These are phyloP conservation scores for Phytopythium cucurbitacearum DNA, from an alignment of 352 stramenopile species.

Conservation along the genomic window DNA sequence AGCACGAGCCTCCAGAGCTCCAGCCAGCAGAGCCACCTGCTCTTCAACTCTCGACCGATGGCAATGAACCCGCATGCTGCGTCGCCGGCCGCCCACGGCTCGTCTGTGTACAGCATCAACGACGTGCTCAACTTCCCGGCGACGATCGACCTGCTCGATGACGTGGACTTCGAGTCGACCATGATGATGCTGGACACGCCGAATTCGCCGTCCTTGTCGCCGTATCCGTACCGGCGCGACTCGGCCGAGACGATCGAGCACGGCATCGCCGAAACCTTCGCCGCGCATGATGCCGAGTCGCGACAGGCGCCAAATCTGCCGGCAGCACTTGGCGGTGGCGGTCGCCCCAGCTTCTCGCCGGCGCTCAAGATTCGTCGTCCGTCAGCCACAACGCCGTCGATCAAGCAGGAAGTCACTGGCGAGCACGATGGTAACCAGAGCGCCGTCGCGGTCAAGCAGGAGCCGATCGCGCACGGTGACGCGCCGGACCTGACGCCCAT, in stretches of 20 bases:
- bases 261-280: conserved; percentile 44
- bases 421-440: neutral
- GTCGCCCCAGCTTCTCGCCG: conserved; percentile 21
- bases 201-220: conserved; percentile 4
- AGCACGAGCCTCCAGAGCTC: too few relatives aligned
- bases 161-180: conserved; percentile 61
- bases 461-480: conserved; percentile 6
- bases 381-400: neutral
- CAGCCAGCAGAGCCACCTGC: too few relatives aligned
- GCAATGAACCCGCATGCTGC: neutral
- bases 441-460: conserved; percentile 36
- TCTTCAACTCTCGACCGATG: too few relatives aligned
- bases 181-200: conserved; percentile 58
- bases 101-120: conserved; percentile 27
- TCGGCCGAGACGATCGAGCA: conserved; percentile 40
- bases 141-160: conserved; percentile 45
- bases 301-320: conserved; percentile 5
- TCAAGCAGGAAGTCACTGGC: neutral
- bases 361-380: conserved; percentile 23
- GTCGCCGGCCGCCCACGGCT: neutral
- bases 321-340: conserved; percentile 2
- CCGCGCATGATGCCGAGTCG: conserved; percentile 18
- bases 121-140: conserved; percentile 43
- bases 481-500: conserved; percentile 37
- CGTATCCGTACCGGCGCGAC: conserved; percentile 21